These are phyloP conservation scores for Liriodendron chinense DNA, from an alignment of 164 flowering plant genomes.

Conservation along the genomic window DNA sequence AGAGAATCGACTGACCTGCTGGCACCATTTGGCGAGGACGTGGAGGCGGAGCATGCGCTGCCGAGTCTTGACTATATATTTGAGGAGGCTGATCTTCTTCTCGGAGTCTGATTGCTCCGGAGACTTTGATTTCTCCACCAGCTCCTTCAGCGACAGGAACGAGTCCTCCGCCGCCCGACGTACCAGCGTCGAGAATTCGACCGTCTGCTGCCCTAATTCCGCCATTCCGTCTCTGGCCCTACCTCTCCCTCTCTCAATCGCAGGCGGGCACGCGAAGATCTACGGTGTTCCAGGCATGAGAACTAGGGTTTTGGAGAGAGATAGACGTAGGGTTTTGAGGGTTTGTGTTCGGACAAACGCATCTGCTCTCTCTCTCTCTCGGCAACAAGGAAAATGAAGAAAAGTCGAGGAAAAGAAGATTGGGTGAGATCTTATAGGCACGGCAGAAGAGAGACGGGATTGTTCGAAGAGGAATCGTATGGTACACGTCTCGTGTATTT, in stretches of 20 bases:
- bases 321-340: not conserved
- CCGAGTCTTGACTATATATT: conserved; percentile 77
- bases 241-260: not conserved
- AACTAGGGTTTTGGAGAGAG: not conserved
- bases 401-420: not conserved
- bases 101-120: conserved; percentile 70
- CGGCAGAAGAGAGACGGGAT: not conserved
- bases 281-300: not conserved
- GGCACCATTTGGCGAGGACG: conserved; percentile 94
- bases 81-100: conserved; percentile 78
- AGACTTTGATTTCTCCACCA: conserved; percentile 72
- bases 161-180: conserved; percentile 87
- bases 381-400: not conserved
- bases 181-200: conserved; percentile 77
- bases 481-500: not conserved
- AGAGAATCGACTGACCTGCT: conserved; percentile 51
- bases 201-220: conserved; percentile 85
- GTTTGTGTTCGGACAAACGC: not conserved
- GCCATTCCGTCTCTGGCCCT: conserved; percentile 43
- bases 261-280: not conserved
- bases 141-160: conserved; percentile 65
- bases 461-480: not conserved
- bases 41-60: conserved; percentile 96
- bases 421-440: not conserved
- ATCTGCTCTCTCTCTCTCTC: not conserved